Evolutionary conservation across 177 flowering plant genomes (phyloP).

Genomic region (Vitis hybrid): DNA sequence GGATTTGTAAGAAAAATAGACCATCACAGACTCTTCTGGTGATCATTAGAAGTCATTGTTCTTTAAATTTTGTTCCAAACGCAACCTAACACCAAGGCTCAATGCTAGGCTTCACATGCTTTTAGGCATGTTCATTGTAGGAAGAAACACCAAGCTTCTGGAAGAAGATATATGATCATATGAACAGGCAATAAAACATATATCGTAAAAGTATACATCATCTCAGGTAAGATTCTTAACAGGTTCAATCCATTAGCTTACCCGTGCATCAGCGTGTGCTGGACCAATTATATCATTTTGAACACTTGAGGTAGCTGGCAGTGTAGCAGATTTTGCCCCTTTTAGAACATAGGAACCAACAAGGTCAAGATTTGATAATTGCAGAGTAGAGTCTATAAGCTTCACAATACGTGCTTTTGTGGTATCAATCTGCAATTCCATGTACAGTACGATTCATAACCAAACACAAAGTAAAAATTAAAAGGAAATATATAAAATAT

Average conservation of each 20-base stretch:
- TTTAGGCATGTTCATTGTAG: too few relatives aligned
- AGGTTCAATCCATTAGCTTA: conserved; percentile 29
- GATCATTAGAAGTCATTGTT: not conserved
- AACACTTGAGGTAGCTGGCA: conserved; percentile 56
- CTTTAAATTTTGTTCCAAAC: not conserved
- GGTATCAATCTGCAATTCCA: conserved; percentile 64
- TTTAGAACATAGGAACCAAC: conserved; percentile 58
- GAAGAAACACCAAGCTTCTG: too few relatives aligned
- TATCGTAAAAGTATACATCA: too few relatives aligned
- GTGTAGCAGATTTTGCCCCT: conserved; percentile 50
- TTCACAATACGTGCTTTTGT: conserved; percentile 65
- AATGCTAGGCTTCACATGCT: not conserved
- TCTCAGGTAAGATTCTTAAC: not conserved
- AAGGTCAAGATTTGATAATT: conserved; percentile 84
- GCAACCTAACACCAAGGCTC: not conserved
- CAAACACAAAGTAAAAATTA: not conserved
- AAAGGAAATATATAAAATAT: conserved; percentile 1
- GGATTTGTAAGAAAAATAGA: too few relatives aligned
- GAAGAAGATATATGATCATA: too few relatives aligned
- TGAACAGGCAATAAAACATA: too few relatives aligned
- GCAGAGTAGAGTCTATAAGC: conserved; percentile 72
- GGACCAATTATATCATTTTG: conserved; percentile 77
- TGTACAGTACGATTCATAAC: not conserved
- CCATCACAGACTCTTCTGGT: too few relatives aligned
- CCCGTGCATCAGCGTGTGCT: conserved; percentile 65